Percentiles rank a stretch among this genome's conserved stretches.
Evolutionary conservation across 495 filamentous ascomycete genomes (phyloP).

Genomic region (Hypoxylon intermedium): DNA sequence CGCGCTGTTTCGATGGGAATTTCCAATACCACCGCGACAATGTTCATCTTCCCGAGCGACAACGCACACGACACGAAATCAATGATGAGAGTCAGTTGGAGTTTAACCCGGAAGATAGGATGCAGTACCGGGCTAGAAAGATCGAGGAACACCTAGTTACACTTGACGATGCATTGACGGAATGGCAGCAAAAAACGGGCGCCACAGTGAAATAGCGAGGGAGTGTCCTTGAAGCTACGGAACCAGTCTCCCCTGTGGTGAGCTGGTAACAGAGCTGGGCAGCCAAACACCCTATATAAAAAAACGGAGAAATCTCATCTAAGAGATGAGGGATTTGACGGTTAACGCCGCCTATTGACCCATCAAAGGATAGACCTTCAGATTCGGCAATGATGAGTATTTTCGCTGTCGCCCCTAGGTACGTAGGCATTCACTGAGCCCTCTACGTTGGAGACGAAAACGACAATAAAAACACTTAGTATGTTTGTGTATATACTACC

Average conservation of each 20-base stretch:
- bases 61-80: conserved; percentile 25
- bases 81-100: conserved; percentile 42
- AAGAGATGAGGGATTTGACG: no score
- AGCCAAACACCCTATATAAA: no score
- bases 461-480: not conserved
- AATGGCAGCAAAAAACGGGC: conserved; percentile 47
- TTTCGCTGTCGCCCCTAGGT: no score
- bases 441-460: no score
- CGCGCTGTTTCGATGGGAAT: conserved; percentile 47
- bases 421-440: no score
- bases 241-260: no score
- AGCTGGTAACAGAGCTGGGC: no score
- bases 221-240: no score
- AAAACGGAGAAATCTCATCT: no score
- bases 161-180: conserved; percentile 39
- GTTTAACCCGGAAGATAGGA: conserved; percentile 37
- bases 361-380: no score
- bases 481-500: not conserved
- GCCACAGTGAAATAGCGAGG: conserved; percentile 16
- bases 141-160: conserved; percentile 41
- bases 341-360: no score
- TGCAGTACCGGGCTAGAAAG: conserved; percentile 43
- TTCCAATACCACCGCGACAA: conserved; percentile 51
- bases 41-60: conserved; percentile 47
- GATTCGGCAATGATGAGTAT: no score